Base-by-base conservation (phyloP, 2,329 filamentous ascomycete genomes). In the Cladosporium oxysporum region DNA sequence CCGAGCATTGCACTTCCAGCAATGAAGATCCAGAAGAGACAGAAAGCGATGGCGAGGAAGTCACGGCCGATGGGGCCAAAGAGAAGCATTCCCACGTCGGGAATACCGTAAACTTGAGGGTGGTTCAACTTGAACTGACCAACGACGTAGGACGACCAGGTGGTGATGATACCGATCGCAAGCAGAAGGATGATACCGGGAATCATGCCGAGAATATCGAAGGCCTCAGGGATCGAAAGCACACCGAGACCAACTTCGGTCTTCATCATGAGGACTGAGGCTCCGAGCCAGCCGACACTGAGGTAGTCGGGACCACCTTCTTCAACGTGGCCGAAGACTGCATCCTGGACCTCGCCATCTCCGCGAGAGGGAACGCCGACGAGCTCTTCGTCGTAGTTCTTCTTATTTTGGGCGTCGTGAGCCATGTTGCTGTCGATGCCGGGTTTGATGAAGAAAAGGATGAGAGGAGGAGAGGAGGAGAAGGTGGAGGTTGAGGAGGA, bases 1-100 rank as follows among this genome's bases (percentile, higher is more conserved):
- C 85, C 85, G 35, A 89, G 80, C 66, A 89, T 86, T 6, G 86
- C 86, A 1, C 83, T 84, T 1, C 82, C 86, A 12, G 82, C 80
- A 35, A 83, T 83, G n/a, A 89, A 82, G 62, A 86, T 79, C 66
- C 85, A 87, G 6, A 83, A 83, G 5, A 86, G 74, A 14, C 87
- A 79, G 74, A 88, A 88, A 2, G 88, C 72, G 0, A 82, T 69
- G 0, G 85, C 85, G 12, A 82, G 79, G 1, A 87, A 55, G 71
- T 88, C 85, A 62, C 80, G 82, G 7, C 84, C 71, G 67, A 83
- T 76, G 2, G 73, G 71, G 0, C 85, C 85, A 1, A 85, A 84
- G 0, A 88, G 79, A 0, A 84, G 76, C 29, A 83, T 75, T 2
- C 83, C 84, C 85, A 88, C 88, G 66, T 88, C 84, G 28, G 82